These are phyloP conservation scores for Cladophialophora chaetospira DNA, from an alignment of 2,329 filamentous ascomycete species.

Conservation along the genomic window DNA sequence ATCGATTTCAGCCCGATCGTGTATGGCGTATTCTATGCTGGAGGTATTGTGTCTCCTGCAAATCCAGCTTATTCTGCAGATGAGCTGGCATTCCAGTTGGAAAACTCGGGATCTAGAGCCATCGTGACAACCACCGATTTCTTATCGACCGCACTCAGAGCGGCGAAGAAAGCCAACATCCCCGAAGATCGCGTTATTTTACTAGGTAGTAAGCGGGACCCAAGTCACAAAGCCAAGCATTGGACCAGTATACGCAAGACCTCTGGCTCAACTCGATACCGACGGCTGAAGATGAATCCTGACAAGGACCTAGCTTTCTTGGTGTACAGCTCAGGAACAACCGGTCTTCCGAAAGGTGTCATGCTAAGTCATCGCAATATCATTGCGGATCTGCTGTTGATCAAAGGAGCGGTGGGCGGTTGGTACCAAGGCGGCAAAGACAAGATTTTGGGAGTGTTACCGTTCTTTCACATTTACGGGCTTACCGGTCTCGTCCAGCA, in stretches of 20 bases:
- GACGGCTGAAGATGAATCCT: conserved; percentile 65
- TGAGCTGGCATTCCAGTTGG: conserved; percentile 82
- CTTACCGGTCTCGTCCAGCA: conserved; percentile 73
- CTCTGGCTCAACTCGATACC: conserved; percentile 59
- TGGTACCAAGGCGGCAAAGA: conserved; percentile 64
- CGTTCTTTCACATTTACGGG: conserved; percentile 91
- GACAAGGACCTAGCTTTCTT: conserved; percentile 77
- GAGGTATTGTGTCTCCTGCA: conserved; percentile 76
- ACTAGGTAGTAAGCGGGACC: conserved; percentile 71
- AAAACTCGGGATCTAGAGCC: conserved; percentile 72
- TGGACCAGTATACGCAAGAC: conserved; percentile 73
- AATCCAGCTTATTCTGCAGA: conserved; percentile 84
- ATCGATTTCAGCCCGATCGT: conserved; percentile 78
- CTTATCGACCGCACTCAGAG: conserved; percentile 65
- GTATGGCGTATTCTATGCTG: conserved; percentile 81
- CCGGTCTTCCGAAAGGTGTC: conserved; percentile 88
- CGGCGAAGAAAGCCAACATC: conserved; percentile 71
- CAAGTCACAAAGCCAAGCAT: conserved; percentile 64
- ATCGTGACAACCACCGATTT: conserved; percentile 72
- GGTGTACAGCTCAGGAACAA: conserved; percentile 88
- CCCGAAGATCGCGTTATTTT: conserved; percentile 72
- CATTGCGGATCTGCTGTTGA: conserved; percentile 69
- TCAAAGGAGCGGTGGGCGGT: conserved; percentile 53
- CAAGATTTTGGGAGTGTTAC: conserved; percentile 74
- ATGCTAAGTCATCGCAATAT: conserved; percentile 84